Percentiles rank a stretch among this genome's conserved stretches.
phyloP scores from a whole-genome alignment of 208 protist genomes.

The Leishmania martiniquensis region DNA sequence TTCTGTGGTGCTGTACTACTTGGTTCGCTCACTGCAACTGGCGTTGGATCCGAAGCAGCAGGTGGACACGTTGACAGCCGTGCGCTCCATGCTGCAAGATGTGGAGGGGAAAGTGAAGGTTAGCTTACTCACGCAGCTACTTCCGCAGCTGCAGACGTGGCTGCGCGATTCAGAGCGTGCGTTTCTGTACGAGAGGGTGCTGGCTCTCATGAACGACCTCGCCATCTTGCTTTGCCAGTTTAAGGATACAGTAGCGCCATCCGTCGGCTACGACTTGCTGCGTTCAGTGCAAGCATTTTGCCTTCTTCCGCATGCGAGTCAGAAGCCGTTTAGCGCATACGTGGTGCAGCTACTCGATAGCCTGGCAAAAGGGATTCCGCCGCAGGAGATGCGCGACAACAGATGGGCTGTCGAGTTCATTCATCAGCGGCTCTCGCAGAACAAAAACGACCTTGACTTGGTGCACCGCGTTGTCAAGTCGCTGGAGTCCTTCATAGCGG shows the following conservation, averaged over 20 bases:
- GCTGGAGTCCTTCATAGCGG: constrained; percentile 81
- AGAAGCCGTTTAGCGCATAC: constrained; percentile 81
- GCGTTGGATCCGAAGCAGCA: constrained; percentile 78
- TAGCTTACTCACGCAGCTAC: constrained; percentile 75
- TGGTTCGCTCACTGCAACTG: constrained; percentile 84
- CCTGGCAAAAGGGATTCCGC: constrained; percentile 71
- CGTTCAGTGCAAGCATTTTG: constrained; percentile 81
- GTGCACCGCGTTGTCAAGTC: constrained; percentile 85
- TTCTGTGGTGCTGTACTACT: constrained; percentile 82
- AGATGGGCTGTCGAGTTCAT: constrained; percentile 92
- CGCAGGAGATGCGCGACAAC: constrained; percentile 89
- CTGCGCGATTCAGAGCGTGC: constrained; percentile 70
- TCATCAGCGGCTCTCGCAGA: constrained; percentile 88
- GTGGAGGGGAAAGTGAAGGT: constrained; percentile 72
- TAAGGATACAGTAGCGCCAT: constrained; percentile 66
- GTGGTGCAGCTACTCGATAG: constrained; percentile 88
- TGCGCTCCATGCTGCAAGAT: constrained; percentile 69
- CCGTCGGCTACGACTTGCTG: constrained; percentile 70
- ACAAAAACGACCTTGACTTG: constrained; percentile 83
- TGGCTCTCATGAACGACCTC: constrained; percentile 86
- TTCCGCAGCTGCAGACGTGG: constrained; percentile 83
- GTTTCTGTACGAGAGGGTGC: constrained; percentile 73
- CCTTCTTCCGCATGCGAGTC: constrained; percentile 76
- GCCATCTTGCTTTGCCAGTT: constrained; percentile 73
- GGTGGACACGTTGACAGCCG: constrained; percentile 63